phyloP scores from a whole-genome alignment of 2,329 filamentous ascomycete genomes.

The Claviceps purpurea region DNA sequence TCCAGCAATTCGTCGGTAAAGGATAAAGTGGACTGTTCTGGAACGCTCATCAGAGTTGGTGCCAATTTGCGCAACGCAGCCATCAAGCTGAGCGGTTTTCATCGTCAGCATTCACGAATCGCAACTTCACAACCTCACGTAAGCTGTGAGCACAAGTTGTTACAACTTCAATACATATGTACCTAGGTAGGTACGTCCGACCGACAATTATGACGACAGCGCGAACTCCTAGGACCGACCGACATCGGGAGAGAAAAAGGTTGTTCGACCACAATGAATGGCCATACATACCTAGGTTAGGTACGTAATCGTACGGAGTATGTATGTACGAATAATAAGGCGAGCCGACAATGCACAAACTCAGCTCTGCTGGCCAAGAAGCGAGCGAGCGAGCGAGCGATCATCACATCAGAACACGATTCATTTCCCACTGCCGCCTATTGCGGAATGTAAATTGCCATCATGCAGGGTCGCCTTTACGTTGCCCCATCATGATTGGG shows the following conservation, averaged over 20 bases:
- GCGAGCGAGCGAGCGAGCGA: not conserved
- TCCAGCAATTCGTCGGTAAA: not conserved
- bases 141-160: too few relatives aligned
- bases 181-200: not conserved
- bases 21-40: not conserved
- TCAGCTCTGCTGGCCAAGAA: not conserved
- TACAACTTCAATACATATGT: too few relatives aligned
- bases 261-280: not conserved
- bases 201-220: not conserved
- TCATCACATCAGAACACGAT: not conserved
- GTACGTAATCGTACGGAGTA: too few relatives aligned
- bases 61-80: not conserved
- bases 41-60: not conserved
- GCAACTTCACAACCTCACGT: too few relatives aligned
- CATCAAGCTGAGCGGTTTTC: not conserved
- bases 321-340: not conserved
- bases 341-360: not conserved
- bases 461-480: slow-evolving; percentile 3
- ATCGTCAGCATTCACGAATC: not conserved
- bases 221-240: not conserved
- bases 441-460: not conserved
- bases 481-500: not conserved
- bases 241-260: not conserved
- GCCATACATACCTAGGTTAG: not conserved
- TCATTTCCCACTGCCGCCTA: not conserved